Conservation (phyloP, 2,329 filamentous ascomycete species). For the Alternaria sp. region DNA sequence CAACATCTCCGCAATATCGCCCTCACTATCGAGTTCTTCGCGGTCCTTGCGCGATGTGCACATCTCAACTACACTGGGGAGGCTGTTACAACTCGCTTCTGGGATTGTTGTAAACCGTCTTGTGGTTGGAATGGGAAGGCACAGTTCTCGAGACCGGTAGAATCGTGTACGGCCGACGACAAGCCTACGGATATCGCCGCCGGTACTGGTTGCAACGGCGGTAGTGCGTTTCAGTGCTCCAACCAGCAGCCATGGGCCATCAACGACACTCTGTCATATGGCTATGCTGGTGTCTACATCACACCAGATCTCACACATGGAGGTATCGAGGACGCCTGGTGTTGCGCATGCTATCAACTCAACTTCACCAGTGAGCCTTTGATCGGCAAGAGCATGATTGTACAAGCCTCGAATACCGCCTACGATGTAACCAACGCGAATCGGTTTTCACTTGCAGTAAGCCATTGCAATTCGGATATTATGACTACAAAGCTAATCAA, state of each 20-base stretch:
- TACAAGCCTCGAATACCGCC: slow-evolving; percentile 70
- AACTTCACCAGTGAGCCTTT: slow-evolving; percentile 66
- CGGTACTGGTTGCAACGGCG: slow-evolving; percentile 63
- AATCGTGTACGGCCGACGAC: slow-evolving; percentile 64
- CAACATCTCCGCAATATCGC: slow-evolving; percentile 40
- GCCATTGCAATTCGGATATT: slow-evolving; percentile 7
- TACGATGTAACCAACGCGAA: slow-evolving; percentile 47
- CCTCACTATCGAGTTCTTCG: slow-evolving; percentile 35
- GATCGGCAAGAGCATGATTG: slow-evolving; percentile 68
- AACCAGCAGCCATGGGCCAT: slow-evolving; percentile 70
- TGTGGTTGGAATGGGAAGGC: slow-evolving; percentile 69
- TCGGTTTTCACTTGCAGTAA: slow-evolving; percentile 49
- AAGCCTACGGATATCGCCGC: slow-evolving; percentile 60
- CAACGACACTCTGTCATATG: slow-evolving; percentile 66
- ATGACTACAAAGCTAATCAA: slow-evolving; percentile 18
- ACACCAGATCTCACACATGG: slow-evolving; percentile 42
- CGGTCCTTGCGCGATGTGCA: slow-evolving; percentile 26
- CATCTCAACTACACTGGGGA: slow-evolving; percentile 41
- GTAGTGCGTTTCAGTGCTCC: slow-evolving; percentile 65
- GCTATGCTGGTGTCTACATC: slow-evolving; percentile 69
- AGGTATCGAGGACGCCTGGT: slow-evolving; percentile 67
- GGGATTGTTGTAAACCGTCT: slow-evolving; percentile 75
- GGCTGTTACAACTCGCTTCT: slow-evolving; percentile 48
- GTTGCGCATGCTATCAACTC: slow-evolving; percentile 71
- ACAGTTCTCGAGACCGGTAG: slow-evolving; percentile 59